Evolutionary conservation across 306 rosid species (phyloP).

Genomic region (Rubus idaeus): DNA sequence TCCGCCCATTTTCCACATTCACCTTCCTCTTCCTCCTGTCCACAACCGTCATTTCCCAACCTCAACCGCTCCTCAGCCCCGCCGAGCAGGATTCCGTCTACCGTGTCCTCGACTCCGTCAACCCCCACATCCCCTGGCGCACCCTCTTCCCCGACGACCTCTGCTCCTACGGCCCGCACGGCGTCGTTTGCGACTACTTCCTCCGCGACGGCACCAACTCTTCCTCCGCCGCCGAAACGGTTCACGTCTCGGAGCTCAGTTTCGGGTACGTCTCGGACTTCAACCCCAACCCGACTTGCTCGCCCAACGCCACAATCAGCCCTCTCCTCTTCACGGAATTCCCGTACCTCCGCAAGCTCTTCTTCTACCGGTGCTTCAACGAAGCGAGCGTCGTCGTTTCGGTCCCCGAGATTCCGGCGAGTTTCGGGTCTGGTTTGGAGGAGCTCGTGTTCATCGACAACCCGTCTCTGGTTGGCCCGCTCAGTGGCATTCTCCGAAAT

Average conservation of each 20-base stretch:
- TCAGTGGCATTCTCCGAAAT: conserved; percentile 37
- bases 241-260: conserved; percentile 60
- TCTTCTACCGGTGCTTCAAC: conserved; percentile 81
- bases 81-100: conserved; percentile 51
- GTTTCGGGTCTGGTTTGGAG: conserved; percentile 37
- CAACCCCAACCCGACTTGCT: conserved; percentile 71
- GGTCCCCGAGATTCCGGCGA: conserved; percentile 18
- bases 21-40: conserved; percentile 28
- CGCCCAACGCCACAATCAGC: conserved; percentile 46
- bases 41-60: conserved; percentile 17
- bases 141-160: conserved; percentile 58
- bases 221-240: conserved; percentile 17
- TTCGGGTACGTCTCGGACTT: conserved; percentile 74
- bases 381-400: conserved; percentile 32
- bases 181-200: conserved; percentile 56
- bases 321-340: conserved; percentile 61
- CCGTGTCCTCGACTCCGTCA: conserved; percentile 54
- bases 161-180: conserved; percentile 69
- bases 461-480: conserved; percentile 48
- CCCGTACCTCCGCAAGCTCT: conserved; percentile 61
- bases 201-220: background rate
- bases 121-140: conserved; percentile 67
- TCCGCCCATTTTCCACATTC: conserved; percentile 4
- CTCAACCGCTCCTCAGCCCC: conserved; percentile 46
- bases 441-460: conserved; percentile 72